Evolutionary conservation across 192 early-diverging fungal species (phyloP), one percentile per base, ranked within the genome.

Genomic region (Coemansia brasiliensis): DNA sequence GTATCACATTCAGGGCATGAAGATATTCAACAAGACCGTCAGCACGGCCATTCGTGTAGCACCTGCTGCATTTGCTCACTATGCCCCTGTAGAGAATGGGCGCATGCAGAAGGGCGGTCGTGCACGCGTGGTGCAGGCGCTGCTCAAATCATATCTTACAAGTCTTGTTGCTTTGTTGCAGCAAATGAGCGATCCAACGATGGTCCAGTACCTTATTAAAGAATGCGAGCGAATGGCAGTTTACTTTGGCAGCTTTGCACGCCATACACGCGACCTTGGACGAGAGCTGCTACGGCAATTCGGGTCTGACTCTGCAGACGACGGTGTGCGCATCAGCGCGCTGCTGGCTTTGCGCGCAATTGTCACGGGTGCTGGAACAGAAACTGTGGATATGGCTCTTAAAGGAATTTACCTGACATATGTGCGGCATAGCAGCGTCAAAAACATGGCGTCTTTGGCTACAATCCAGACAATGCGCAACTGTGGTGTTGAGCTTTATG

Each of bases 391-490:
- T 49, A 59, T 86, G 52, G 77, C 72, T 22, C 73, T 93, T 56
- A 93, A 96, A 81, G 87, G 87, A 5, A 80, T 90, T 3, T 95
- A 95, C 55, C 72, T 86, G 45, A 89, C 89, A 0, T 96, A 92
- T 79, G 85, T 92, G 41, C 82, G 86, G 45, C 78, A 80, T 54
- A 87, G 87, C 55, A 88, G 87, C 55, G 86, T 81, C 57, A 95
- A 92, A 12, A 92, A 83, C 32, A 51, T 88, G 15, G 85, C 90
- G 63, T 93, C 92, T 7, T 82, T 94, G 67, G 85, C 90, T 5
- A 78, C 83, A 32, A 89, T 97, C 75, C 85, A 90, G 65, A 87
- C 98, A 63, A 95, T 98, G 94, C 80, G 85, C 57, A 93, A 92
- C 80, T 94, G 90, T 70, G 90, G 91, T 49, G 91, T 92, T 24